Percentiles rank a stretch among this genome's conserved stretches.
Evolutionary conservation across 2,329 filamentous ascomycete species (phyloP).

Genomic region (Madurella fahalii): DNA sequence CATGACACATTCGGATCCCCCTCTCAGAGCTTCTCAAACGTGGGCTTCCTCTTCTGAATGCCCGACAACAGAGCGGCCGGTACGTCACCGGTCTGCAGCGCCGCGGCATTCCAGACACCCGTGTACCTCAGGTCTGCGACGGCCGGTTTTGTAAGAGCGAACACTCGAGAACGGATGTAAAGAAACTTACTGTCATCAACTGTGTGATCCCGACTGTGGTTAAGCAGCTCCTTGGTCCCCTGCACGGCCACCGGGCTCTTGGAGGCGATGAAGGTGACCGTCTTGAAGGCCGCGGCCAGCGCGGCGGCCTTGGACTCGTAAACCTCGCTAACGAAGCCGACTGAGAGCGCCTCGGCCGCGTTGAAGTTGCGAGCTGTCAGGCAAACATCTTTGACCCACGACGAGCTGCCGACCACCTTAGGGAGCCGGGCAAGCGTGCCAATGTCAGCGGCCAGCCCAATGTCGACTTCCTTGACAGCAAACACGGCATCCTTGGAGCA

Average conservation of each 20-base stretch:
- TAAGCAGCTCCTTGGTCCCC: conserved; percentile 82
- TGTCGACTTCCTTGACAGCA: conserved; percentile 77
- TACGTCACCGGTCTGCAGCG: conserved; percentile 77
- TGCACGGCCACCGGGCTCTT: conserved; percentile 89
- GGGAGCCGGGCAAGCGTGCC: conserved; percentile 71
- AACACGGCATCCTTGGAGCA: conserved; percentile 57
- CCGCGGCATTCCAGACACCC: conserved; percentile 78
- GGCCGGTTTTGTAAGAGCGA: conserved; percentile 5
- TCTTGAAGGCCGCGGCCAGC: conserved; percentile 56
- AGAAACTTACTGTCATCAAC: conserved; percentile 65
- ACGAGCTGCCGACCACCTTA: conserved; percentile 64
- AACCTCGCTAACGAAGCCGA: conserved; percentile 67
- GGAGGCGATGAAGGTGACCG: conserved; percentile 62
- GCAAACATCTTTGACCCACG: conserved; percentile 77
- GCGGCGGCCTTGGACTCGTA: conserved; percentile 59
- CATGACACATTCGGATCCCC: not conserved
- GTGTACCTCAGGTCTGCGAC: conserved; percentile 70
- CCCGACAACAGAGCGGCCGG: conserved; percentile 69
- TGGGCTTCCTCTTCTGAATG: conserved; percentile 72
- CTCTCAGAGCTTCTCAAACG: conserved; percentile 74
- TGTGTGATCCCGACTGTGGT: conserved; percentile 73
- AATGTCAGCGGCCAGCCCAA: conserved; percentile 75
- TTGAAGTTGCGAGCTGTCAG: conserved; percentile 67
- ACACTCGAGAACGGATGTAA: conserved; percentile 1
- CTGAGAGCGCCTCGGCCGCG: conserved; percentile 63